Conservation (phyloP, 495 filamentous ascomycete species). For the Daldinia grandis region DNA sequence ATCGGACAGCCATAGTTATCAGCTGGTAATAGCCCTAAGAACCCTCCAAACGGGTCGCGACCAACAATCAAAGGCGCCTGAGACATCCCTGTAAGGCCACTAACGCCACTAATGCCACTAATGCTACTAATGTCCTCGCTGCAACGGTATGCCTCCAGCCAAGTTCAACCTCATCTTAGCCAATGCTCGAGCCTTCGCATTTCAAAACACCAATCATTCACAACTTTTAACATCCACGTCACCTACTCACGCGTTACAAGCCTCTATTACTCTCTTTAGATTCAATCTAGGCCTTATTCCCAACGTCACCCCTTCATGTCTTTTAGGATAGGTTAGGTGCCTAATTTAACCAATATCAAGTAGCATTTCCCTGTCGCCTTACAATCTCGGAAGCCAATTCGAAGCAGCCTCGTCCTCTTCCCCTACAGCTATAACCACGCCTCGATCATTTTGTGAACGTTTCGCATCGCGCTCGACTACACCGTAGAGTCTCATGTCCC, state of each 20-base stretch:
- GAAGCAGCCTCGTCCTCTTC: slow-evolving; percentile 22
- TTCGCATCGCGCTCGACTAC: slow-evolving; percentile 2
- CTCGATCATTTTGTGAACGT: not conserved
- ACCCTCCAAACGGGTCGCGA: slow-evolving; percentile 20
- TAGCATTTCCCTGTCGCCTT: slow-evolving; percentile 4
- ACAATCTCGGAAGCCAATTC: slow-evolving; percentile 13
- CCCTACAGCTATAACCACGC: not conserved
- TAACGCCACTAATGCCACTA: not conserved
- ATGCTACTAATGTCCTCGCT: not conserved
- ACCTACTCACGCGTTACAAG: not conserved
- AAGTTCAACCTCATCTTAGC: slow-evolving; percentile 28
- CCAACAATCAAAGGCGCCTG: slow-evolving; percentile 13
- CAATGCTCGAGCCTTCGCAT: slow-evolving; percentile 34
- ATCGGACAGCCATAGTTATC: slow-evolving; percentile 13
- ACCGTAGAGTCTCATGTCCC: slow-evolving; percentile 31
- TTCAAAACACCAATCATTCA: slow-evolving; percentile 22
- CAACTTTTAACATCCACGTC: slow-evolving; percentile 12
- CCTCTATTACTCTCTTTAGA: not conserved
- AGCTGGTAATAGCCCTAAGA: slow-evolving; percentile 24
- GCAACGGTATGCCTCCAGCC: slow-evolving; percentile 4
- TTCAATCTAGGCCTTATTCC: not conserved
- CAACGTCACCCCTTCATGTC: not conserved
- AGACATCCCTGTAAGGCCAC: slow-evolving; percentile 18
- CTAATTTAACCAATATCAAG: slow-evolving; percentile 11
- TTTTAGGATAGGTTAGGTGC: not conserved